A percentile compares a stretch with the other conserved stretches of the same genome.
These are phyloP conservation scores for Xylaria sp. DNA, from an alignment of 2,329 filamentous ascomycete genomes.

Conservation along the genomic window DNA sequence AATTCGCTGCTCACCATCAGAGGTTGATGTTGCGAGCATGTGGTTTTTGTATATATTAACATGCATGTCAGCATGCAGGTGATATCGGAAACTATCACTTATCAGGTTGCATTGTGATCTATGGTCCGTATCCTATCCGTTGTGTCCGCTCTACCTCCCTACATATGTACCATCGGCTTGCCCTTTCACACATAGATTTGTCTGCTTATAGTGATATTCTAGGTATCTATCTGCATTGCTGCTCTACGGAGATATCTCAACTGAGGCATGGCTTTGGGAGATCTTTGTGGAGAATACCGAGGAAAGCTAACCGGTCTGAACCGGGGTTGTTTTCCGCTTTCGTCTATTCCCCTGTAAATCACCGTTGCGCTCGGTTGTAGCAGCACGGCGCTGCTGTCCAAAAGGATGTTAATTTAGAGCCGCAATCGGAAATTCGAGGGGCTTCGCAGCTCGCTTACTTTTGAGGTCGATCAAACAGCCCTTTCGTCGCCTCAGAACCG, in stretches of 20 bases:
- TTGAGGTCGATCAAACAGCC: conserved; percentile 31
- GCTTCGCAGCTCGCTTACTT: conserved; percentile 32
- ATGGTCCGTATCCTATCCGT: too few species aligned
- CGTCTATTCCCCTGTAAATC: conserved; percentile 6
- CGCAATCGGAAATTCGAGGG: conserved; percentile 34
- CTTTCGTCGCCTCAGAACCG: conserved; percentile 19
- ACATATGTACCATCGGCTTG: neutral
- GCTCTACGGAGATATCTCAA: too few species aligned
- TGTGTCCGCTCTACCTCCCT: too few species aligned
- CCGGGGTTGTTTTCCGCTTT: conserved; percentile 11
- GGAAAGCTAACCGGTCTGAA: conserved; percentile 1
- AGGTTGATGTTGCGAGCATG: conserved; percentile 6
- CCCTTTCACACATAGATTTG: neutral
- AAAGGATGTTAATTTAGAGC: conserved; percentile 14
- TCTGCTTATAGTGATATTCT: neutral
- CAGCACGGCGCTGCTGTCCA: conserved; percentile 20
- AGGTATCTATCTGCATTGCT: neutral
- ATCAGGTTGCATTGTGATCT: neutral
- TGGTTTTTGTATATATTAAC: conserved; percentile 6
- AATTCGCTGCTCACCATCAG: conserved; percentile 9
- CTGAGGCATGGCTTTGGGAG: neutral
- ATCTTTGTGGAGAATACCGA: neutral
- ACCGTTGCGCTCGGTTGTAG: conserved; percentile 4
- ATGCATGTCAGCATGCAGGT: conserved; percentile 33
- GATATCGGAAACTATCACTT: conserved; percentile 22